A percentile compares a stretch with the other conserved stretches of the same genome.
These are phyloP conservation scores for Limnanthes douglasii DNA, from an alignment of 345 rosid species.

Conservation along the genomic window DNA sequence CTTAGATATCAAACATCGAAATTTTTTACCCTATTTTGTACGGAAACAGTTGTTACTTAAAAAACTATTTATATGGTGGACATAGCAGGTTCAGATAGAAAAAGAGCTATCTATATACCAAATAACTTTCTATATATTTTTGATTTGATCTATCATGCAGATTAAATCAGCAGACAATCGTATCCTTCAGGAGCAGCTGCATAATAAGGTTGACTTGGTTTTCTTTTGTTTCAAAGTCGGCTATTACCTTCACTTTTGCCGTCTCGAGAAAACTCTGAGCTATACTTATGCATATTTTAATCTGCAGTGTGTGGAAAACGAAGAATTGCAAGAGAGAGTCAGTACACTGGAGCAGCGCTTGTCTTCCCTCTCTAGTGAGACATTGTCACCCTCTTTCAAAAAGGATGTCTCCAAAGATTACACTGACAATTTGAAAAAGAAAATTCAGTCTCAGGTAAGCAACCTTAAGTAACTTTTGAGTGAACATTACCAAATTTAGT, in stretches of 20 bases:
- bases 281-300: too few species aligned
- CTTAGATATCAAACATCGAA: too few species aligned
- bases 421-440: slow-evolving; percentile 53
- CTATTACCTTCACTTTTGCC: slow-evolving; percentile 6
- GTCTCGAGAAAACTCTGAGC: slow-evolving; percentile 4
- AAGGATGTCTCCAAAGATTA: slow-evolving; percentile 28
- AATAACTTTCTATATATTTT: too few species aligned
- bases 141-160: slow-evolving; percentile 26
- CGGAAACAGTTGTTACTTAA: too few species aligned
- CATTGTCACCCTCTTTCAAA: slow-evolving; percentile 22
- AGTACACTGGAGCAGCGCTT: slow-evolving; percentile 43
- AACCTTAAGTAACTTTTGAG: too few species aligned
- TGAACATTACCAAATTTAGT: too few species aligned
- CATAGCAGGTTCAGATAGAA: too few species aligned
- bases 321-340: slow-evolving; percentile 60
- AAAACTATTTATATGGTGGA: too few species aligned
- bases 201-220: slow-evolving; percentile 42
- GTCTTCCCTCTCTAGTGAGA: slow-evolving; percentile 30
- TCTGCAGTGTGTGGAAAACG: slow-evolving; percentile 61
- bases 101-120: too few species aligned
- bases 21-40: too few species aligned
- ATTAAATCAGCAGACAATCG: slow-evolving; percentile 93
- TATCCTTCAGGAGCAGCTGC: slow-evolving; percentile 90
- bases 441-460: slow-evolving; percentile 63
- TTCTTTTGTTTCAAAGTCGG: slow-evolving; percentile 5